Percentiles rank a stretch among this genome's conserved stretches.
phyloP scores from a whole-genome alignment of 495 filamentous ascomycete species.

The Lophiotrema nucula region DNA sequence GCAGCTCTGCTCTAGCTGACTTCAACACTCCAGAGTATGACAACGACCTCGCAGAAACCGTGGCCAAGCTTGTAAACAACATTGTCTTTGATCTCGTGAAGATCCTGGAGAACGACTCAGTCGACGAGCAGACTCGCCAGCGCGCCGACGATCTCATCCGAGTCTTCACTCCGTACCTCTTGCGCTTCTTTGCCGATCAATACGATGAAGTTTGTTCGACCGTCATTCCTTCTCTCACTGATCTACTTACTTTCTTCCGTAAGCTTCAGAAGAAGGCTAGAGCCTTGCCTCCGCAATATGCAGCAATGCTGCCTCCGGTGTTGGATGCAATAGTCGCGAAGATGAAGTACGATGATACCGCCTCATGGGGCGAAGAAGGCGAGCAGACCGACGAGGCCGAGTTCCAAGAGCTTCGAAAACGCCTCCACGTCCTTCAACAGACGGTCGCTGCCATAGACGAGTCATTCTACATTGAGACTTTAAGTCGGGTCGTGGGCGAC shows the following conservation, averaged over 20 bases:
- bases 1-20: constrained; percentile 72
- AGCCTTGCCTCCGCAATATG: constrained; percentile 64
- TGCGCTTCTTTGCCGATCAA: constrained; percentile 95
- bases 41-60: constrained; percentile 87
- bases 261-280: constrained; percentile 65
- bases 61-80: constrained; percentile 94
- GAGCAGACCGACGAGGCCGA: constrained; percentile 97
- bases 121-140: constrained; percentile 53
- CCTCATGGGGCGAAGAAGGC: constrained; percentile 90
- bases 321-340: constrained; percentile 88
- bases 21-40: constrained; percentile 82
- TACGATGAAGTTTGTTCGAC: constrained; percentile 97
- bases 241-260: constrained; percentile 82
- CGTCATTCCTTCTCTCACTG: constrained; percentile 85
- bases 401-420: constrained; percentile 89
- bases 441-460: constrained; percentile 83
- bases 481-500: constrained; percentile 76
- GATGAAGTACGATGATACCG: constrained; percentile 95
- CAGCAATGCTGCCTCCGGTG: constrained; percentile 77
- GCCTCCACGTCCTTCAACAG: constrained; percentile 85
- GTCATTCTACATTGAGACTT: constrained; percentile 75
- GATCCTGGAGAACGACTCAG: constrained; percentile 62
- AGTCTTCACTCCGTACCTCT: constrained; percentile 75
- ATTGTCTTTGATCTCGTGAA: constrained; percentile 80
- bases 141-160: constrained; percentile 73